These are phyloP conservation scores for Pseudomonodictys pantanalensis DNA, from an alignment of 495 filamentous ascomycete species.

Conservation along the genomic window DNA sequence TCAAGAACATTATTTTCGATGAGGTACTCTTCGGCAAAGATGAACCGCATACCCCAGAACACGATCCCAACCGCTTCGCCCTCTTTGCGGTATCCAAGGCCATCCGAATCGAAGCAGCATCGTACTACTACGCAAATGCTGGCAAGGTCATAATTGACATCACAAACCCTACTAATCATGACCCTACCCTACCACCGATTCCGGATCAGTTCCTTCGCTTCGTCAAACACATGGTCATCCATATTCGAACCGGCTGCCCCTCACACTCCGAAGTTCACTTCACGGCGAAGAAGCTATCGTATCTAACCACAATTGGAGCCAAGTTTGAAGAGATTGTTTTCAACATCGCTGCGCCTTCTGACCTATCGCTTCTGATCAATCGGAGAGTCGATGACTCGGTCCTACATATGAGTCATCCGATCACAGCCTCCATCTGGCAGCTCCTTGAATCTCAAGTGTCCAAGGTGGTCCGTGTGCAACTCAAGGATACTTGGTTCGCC, in stretches of 20 bases:
- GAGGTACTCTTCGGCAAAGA: not conserved
- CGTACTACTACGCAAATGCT: conserved; percentile 1
- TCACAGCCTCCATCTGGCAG: not conserved
- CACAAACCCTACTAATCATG: not conserved
- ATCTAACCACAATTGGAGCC: not conserved
- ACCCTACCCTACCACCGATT: not conserved
- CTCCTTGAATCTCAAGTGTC: not conserved
- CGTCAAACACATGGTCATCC: not conserved
- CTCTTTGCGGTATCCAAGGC: not conserved
- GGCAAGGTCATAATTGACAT: not conserved
- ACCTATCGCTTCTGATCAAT: not conserved
- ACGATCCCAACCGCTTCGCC: not conserved
- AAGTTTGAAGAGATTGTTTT: not conserved
- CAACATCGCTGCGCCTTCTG: not conserved
- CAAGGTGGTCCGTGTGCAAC: not conserved
- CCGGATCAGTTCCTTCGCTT: conserved; percentile 2
- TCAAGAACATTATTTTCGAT: not conserved
- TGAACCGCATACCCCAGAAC: not conserved
- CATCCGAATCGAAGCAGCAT: not conserved
- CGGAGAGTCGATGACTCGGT: not conserved
- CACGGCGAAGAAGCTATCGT: not conserved
- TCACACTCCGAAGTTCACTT: not conserved
- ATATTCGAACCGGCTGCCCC: not conserved
- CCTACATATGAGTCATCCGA: not conserved
- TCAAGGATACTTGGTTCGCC: not conserved